Evolutionary conservation across 2,329 filamentous ascomycete species (phyloP).

Genomic region (Elsinoe fawcettii): DNA sequence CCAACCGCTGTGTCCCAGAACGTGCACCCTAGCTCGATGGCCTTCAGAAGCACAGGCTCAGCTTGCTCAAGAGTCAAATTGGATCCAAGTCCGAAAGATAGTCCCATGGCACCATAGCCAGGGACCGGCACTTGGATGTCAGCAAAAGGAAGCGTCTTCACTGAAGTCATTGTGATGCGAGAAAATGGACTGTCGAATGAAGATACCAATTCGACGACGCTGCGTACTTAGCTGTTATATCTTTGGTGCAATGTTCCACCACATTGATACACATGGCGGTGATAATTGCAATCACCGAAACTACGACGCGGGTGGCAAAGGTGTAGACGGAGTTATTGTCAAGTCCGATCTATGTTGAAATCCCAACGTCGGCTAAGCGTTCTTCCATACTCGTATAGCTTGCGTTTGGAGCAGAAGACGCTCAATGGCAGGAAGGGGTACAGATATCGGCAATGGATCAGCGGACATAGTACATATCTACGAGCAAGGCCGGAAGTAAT

Average conservation of each 20-base stretch:
- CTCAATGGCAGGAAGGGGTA: no score
- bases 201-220: neutral
- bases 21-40: slow-evolving; percentile 30
- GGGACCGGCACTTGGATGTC: slow-evolving; percentile 35
- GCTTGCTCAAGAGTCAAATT: slow-evolving; percentile 40
- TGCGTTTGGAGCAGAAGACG: neutral
- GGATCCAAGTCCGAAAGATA: slow-evolving; percentile 38
- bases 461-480: no score
- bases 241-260: no score
- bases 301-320: neutral
- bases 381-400: neutral
- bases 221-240: neutral
- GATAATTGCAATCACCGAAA: neutral
- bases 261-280: neutral
- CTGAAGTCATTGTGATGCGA: slow-evolving; percentile 15
- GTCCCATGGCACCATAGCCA: slow-evolving; percentile 46
- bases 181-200: neutral
- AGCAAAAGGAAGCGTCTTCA: slow-evolving; percentile 36
- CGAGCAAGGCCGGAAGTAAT: no score
- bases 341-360: neutral
- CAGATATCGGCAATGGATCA: no score
- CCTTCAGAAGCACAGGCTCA: slow-evolving; percentile 44
- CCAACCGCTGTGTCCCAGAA: slow-evolving; percentile 26
- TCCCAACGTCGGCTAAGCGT: neutral
- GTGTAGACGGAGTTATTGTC: neutral